Conservation (phyloP, 208 protist species). For the Acanthamoeba triangularis region DNA sequence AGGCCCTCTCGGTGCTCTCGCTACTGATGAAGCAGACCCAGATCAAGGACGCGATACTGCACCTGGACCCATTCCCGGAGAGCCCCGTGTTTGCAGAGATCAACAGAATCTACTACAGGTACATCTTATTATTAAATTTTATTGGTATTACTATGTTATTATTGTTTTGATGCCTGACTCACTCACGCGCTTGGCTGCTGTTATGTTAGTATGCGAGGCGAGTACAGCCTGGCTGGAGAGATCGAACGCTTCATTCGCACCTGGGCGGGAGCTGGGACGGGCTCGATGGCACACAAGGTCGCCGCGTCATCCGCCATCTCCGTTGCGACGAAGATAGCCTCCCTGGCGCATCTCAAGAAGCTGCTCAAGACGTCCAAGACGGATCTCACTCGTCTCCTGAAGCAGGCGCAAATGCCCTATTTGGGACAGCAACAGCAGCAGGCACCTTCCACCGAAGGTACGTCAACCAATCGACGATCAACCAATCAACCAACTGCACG, state of each 20-base stretch:
- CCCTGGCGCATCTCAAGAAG: constrained; percentile 69
- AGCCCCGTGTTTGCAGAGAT: background rate
- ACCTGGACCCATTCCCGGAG: constrained; percentile 69
- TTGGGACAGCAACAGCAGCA: background rate
- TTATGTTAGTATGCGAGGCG: constrained; percentile 52
- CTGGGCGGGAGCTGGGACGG: constrained; percentile 53
- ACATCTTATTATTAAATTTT: background rate
- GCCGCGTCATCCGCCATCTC: constrained; percentile 44
- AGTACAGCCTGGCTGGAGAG: constrained; percentile 41
- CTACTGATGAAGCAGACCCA: constrained; percentile 49
- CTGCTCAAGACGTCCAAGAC: constrained; percentile 68
- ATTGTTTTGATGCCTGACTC: background rate
- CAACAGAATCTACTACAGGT: constrained; percentile 72
- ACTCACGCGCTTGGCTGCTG: background rate
- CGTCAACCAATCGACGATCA: background rate
- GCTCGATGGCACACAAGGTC: constrained; percentile 45
- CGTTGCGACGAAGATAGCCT: constrained; percentile 47
- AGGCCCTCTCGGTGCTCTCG: constrained; percentile 23
- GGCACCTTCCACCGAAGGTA: background rate
- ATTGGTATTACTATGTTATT: background rate
- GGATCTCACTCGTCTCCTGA: constrained; percentile 59
- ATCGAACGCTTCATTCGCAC: constrained; percentile 63
- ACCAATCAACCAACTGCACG: background rate
- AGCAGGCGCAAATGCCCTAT: constrained; percentile 39
- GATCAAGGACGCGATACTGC: constrained; percentile 61